phyloP scores from a whole-genome alignment of 2,329 filamentous ascomycete species.

The Gaeumannomyces sp. region DNA sequence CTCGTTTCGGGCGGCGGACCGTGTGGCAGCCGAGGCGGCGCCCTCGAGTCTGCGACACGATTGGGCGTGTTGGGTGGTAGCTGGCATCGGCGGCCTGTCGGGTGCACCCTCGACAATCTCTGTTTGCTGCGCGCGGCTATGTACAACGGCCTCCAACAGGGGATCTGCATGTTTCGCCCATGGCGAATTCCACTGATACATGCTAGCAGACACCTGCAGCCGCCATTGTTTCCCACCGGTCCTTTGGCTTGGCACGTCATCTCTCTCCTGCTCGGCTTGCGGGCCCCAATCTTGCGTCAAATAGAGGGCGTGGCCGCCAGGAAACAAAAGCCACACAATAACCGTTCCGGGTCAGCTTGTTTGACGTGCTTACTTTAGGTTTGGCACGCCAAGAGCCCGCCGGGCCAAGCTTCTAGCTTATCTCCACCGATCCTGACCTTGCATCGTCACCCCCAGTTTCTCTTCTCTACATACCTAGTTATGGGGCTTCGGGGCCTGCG shows the following conservation, averaged over 20 bases:
- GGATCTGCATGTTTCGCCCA: not conserved
- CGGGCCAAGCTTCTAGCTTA: not conserved
- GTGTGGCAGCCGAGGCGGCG: slow-evolving; percentile 11
- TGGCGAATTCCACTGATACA: not conserved
- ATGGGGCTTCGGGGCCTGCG: too few species aligned
- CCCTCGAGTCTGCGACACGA: slow-evolving; percentile 6
- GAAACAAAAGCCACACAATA: too few species aligned
- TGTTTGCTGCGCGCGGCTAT: not conserved
- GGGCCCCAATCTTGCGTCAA: not conserved
- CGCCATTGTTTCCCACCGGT: too few species aligned
- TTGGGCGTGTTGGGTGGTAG: not conserved
- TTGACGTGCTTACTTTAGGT: not conserved
- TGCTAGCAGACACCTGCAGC: not conserved
- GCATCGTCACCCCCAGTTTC: not conserved
- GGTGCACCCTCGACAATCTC: too few species aligned
- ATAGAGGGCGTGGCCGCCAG: not conserved
- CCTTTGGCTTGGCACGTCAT: not conserved
- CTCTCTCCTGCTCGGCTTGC: too few species aligned
- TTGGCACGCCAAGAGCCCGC: not conserved
- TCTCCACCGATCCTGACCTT: not conserved
- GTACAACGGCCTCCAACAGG: too few species aligned
- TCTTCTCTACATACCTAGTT: too few species aligned
- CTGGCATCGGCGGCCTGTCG: not conserved
- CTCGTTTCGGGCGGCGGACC: slow-evolving; percentile 20
- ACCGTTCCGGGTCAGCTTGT: not conserved